Evolutionary conservation across 208 protist species (phyloP).

Genomic region (Crithidia expoeki): DNA sequence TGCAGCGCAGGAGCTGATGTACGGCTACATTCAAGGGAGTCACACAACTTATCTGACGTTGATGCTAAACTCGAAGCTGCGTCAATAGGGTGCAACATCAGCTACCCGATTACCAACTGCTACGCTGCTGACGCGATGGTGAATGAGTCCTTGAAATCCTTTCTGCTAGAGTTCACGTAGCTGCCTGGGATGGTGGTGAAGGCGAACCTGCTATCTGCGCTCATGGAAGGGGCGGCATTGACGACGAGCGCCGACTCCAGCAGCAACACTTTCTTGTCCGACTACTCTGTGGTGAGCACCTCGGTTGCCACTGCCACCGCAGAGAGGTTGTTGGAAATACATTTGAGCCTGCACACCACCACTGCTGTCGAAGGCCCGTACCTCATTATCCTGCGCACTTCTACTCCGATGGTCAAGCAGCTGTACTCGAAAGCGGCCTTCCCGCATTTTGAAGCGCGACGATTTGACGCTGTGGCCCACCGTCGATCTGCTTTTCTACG

Average conservation of each 20-base stretch:
- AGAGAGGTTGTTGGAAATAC: background rate
- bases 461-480: conserved; percentile 40
- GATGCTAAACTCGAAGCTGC: background rate
- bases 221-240: background rate
- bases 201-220: background rate
- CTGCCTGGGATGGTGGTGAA: background rate
- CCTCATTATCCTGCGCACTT: background rate
- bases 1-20: conserved; percentile 33
- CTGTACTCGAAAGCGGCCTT: conserved; percentile 15
- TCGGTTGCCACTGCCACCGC: background rate
- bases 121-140: background rate
- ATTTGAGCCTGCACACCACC: background rate
- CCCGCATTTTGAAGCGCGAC: conserved; percentile 12
- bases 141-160: background rate
- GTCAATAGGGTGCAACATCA: background rate
- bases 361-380: background rate
- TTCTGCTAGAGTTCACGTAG: conserved; percentile 10
- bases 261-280: background rate
- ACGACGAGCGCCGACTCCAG: background rate
- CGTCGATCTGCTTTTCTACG: conserved; percentile 56
- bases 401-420: conserved; percentile 33
- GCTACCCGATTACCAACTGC: conserved; percentile 16
- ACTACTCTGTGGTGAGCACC: background rate
- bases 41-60: conserved; percentile 8
- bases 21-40: conserved; percentile 43